Conservation (phyloP, 345 rosid species). For the Physaria fendleri region DNA sequence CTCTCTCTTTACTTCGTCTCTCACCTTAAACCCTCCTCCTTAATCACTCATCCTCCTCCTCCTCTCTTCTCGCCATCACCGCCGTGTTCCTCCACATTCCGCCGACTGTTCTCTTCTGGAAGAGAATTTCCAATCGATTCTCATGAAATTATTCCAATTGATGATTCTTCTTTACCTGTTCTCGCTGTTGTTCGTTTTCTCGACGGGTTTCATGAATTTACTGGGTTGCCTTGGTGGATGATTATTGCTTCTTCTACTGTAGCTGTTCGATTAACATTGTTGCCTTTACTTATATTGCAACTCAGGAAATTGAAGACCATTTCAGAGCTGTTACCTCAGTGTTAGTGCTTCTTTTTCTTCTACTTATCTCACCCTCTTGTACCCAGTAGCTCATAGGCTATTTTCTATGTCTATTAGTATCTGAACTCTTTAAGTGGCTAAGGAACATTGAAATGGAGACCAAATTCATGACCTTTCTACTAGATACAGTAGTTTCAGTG, state of each 20-base stretch:
- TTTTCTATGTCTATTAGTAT: too few species aligned
- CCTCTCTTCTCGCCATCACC: constrained; percentile 1
- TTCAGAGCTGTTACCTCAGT: constrained; percentile 51
- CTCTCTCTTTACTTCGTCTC: constrained; percentile 3
- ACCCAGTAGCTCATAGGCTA: too few species aligned
- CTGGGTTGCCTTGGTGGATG: constrained; percentile 94
- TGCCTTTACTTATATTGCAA: constrained; percentile 66
- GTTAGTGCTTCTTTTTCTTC: constrained; percentile 39
- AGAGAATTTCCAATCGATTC: constrained; percentile 4
- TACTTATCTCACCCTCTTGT: too few species aligned
- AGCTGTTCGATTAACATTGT: constrained; percentile 52
- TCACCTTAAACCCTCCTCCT: neutral
- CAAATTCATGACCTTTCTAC: neutral
- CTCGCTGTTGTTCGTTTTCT: constrained; percentile 43
- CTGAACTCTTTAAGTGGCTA: neutral
- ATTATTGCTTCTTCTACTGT: constrained; percentile 68
- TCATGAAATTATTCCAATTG: constrained; percentile 21
- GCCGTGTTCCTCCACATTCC: neutral
- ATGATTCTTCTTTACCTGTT: constrained; percentile 51
- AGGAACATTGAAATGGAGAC: neutral
- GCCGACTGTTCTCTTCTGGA: constrained; percentile 2
- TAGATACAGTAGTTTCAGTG: neutral
- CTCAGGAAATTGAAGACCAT: constrained; percentile 54
- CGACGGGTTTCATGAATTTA: constrained; percentile 53
- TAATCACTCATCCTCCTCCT: neutral